Evolutionary conservation across 352 stramenopile genomes (phyloP).

Genomic region (Globisporangium sylvaticum): DNA sequence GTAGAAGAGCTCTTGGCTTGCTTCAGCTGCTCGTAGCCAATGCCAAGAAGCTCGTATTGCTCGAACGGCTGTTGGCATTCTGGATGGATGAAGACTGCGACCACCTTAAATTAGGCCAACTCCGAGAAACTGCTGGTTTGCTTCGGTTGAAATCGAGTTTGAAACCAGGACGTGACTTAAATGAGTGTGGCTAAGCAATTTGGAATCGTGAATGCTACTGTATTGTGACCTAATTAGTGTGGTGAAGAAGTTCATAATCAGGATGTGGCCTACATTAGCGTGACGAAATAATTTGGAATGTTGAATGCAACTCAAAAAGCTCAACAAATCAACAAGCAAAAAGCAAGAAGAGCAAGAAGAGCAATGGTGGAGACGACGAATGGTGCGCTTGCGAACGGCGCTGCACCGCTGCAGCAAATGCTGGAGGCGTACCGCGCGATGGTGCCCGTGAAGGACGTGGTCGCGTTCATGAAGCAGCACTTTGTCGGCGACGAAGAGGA

Average conservation of each 20-base stretch:
- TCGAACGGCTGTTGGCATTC: background rate
- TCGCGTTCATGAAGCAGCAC: constrained; percentile 32
- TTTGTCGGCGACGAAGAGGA: constrained; percentile 14
- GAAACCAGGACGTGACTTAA: background rate
- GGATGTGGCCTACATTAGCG: too few relatives aligned
- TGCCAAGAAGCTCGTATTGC: background rate
- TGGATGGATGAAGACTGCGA: background rate
- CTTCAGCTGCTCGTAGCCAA: background rate
- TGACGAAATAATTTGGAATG: too few relatives aligned
- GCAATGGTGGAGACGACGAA: constrained; percentile 2
- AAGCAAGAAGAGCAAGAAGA: background rate
- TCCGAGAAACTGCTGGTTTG: background rate
- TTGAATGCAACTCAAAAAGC: background rate
- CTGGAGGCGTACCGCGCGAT: constrained; percentile 66
- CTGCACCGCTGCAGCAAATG: constrained; percentile 25
- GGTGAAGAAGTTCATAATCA: too few relatives aligned
- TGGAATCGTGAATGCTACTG: background rate
- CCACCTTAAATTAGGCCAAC: constrained; percentile 2
- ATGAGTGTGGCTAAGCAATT: background rate
- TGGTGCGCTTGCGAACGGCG: background rate
- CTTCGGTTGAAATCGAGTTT: background rate
- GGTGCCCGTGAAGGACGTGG: constrained; percentile 41
- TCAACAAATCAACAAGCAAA: background rate
- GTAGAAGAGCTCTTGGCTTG: background rate
- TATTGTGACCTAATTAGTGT: background rate